Evolutionary conservation across 768 basidiomycete species (phyloP).

Genomic region (Postia placenta): DNA sequence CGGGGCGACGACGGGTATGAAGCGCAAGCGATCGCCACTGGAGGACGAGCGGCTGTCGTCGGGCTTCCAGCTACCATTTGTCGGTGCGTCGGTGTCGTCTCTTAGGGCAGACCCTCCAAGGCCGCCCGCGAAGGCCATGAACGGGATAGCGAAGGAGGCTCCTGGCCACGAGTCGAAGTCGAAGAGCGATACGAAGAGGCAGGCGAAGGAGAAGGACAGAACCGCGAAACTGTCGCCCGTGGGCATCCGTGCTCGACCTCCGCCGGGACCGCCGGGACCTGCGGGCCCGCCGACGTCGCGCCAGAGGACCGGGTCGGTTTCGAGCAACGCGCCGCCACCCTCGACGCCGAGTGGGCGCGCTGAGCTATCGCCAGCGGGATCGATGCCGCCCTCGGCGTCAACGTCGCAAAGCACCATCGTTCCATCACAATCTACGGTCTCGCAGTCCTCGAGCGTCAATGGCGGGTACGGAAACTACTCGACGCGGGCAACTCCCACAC

Average conservation of each 20-base stretch:
- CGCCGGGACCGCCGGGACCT: slow-evolving; percentile 17
- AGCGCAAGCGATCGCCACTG: slow-evolving; percentile 38
- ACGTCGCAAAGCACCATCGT: neutral
- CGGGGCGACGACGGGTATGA: slow-evolving; percentile 25
- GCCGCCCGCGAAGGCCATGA: neutral
- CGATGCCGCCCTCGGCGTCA: slow-evolving; percentile 1
- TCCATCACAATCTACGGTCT: neutral
- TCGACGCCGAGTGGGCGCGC: neutral
- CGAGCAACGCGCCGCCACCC: slow-evolving; percentile 7
- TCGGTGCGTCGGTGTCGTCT: slow-evolving; percentile 29
- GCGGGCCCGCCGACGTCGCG: slow-evolving; percentile 9
- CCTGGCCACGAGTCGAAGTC: slow-evolving; percentile 4
- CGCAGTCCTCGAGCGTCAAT: slow-evolving; percentile 7
- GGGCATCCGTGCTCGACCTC: slow-evolving; percentile 42
- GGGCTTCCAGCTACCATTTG: slow-evolving; percentile 39
- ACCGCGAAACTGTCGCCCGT: slow-evolving; percentile 32
- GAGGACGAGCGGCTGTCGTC: slow-evolving; percentile 25
- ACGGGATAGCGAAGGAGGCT: slow-evolving; percentile 7
- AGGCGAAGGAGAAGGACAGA: slow-evolving; percentile 32
- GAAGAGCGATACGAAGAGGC: slow-evolving; percentile 16
- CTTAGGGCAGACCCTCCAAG: slow-evolving; percentile 12
- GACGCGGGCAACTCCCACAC: neutral
- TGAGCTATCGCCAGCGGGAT: neutral
- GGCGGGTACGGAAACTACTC: slow-evolving; percentile 9
- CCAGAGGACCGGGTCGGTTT: slow-evolving; percentile 11